Evolutionary conservation across 805 yeast species (phyloP).

Genomic region (Myxozyma kluyveri): DNA sequence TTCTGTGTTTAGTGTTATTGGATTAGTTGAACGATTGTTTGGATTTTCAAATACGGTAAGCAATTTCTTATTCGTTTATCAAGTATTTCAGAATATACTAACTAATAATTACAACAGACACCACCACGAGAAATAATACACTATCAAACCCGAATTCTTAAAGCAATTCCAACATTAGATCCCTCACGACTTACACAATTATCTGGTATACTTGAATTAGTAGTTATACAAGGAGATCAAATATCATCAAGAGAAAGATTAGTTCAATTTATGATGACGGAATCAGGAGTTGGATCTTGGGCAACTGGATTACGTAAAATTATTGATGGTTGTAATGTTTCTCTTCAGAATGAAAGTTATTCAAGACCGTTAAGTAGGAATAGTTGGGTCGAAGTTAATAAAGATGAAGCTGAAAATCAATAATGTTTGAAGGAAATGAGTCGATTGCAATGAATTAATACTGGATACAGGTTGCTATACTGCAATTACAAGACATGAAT

Average conservation of each 20-base stretch:
- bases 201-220: slow-evolving; percentile 1
- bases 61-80: background rate
- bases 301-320: slow-evolving; percentile 24
- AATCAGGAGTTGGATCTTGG: slow-evolving; percentile 28
- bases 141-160: slow-evolving; percentile 13
- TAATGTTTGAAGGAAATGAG: too few species aligned
- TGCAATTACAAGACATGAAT: too few species aligned
- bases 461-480: too few species aligned
- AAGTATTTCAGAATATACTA: too few species aligned
- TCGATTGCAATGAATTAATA: too few species aligned
- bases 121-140: slow-evolving; percentile 22
- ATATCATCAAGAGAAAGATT: slow-evolving; percentile 9
- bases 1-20: slow-evolving; percentile 1
- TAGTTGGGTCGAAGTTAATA: background rate
- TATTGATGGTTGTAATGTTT: slow-evolving; percentile 13
- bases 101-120: background rate
- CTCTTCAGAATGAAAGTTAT: background rate
- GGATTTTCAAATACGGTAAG: slow-evolving; percentile 10
- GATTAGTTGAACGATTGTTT: slow-evolving; percentile 5
- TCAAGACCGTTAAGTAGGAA: background rate
- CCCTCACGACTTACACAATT: slow-evolving; percentile 4
- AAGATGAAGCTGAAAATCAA: background rate
- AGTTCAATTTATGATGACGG: slow-evolving; percentile 24
- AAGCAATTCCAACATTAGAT: slow-evolving; percentile 9
- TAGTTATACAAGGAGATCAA: slow-evolving; percentile 3